Evolutionary conservation across 345 rosid genomes (phyloP).

Genomic region (Eucalyptus cloeziana): DNA sequence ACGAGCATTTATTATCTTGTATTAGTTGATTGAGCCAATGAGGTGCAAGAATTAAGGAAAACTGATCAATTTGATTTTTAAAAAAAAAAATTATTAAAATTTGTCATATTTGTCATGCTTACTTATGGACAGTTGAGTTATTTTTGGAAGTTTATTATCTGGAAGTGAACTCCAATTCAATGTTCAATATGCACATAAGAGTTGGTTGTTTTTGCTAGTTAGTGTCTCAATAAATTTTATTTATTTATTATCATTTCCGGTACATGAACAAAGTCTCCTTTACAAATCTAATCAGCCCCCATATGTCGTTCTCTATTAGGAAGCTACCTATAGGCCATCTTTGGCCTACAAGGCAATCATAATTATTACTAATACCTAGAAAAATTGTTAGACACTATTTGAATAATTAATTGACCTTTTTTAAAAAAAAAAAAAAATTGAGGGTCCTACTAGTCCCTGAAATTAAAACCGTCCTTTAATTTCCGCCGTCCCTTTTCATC

Average conservation of each 20-base stretch:
- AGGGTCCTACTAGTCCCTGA: background rate
- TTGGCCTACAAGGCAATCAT: background rate
- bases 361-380: background rate
- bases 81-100: background rate
- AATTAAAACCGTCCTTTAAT: background rate
- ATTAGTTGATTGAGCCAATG: background rate
- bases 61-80: background rate
- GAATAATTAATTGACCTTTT: background rate
- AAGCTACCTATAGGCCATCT: background rate
- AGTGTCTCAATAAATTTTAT: background rate
- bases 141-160: background rate
- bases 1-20: background rate
- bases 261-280: background rate
- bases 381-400: background rate
- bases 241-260: background rate
- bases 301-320: background rate
- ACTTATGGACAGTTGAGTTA: background rate
- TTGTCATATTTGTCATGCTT: background rate
- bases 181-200: background rate
- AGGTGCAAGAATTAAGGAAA: background rate
- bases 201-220: background rate
- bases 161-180: background rate
- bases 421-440: rapidly evolving
- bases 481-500: background rate
- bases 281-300: background rate